A percentile compares a stretch with the other conserved stretches of the same genome.
phyloP scores from a whole-genome alignment of 1,284 basidiomycete genomes.

The Microbotryomycetes sp. region DNA sequence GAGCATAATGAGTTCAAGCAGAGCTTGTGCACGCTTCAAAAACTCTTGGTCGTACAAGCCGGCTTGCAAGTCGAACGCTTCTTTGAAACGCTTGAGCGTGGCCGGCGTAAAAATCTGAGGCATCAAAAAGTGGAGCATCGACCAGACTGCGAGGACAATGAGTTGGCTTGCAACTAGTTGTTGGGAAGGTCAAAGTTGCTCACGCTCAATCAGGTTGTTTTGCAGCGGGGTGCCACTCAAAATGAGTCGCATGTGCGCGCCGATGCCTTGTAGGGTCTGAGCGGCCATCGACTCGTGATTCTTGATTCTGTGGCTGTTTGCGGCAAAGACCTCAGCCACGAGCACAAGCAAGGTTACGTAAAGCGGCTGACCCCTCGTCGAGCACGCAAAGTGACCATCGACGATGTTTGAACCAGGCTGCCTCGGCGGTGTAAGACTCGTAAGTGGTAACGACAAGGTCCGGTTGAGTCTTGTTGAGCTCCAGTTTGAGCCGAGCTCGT shows the following conservation, averaged over 20 bases:
- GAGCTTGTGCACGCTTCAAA: constrained; percentile 47
- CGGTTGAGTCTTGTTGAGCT: constrained; percentile 25
- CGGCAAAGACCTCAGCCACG: too few relatives aligned
- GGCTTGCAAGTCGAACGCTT: constrained; percentile 49
- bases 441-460: constrained; percentile 57
- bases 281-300: constrained; percentile 49
- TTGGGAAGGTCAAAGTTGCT: constrained; percentile 48
- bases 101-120: constrained; percentile 50
- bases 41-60: constrained; percentile 51
- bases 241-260: constrained; percentile 51
- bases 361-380: constrained; percentile 16
- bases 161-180: not conserved
- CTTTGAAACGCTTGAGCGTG: constrained; percentile 48
- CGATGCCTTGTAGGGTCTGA: constrained; percentile 46
- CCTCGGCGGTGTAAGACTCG: constrained; percentile 49
- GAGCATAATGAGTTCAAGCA: constrained; percentile 53
- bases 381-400: constrained; percentile 45
- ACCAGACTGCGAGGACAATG: constrained; percentile 8
- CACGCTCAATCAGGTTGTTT: constrained; percentile 56
- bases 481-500: constrained; percentile 47
- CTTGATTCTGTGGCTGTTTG: constrained; percentile 53
- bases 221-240: constrained; percentile 58
- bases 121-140: constrained; percentile 43
- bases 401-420: constrained; percentile 51
- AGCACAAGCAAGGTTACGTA: too few relatives aligned